A percentile compares a stretch with the other conserved stretches of the same genome.
Conservation (phyloP, 2,329 filamentous ascomycete genomes). For the Pseudocercospora pini-densiflorae region DNA sequence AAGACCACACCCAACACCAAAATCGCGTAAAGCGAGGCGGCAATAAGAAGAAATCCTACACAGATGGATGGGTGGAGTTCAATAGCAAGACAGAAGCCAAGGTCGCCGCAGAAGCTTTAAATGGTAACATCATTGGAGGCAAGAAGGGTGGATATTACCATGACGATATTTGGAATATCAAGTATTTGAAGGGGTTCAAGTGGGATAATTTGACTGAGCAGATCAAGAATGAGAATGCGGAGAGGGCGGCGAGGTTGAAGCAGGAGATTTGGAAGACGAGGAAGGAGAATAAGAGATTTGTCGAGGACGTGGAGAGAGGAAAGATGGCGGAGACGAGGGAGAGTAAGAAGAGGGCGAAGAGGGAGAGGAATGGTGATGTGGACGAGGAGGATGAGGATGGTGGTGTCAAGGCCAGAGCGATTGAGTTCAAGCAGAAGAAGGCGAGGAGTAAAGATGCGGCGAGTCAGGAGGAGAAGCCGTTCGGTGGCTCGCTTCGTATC, state of each 20-base stretch:
- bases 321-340: constrained; percentile 78
- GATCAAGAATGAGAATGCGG: constrained; percentile 80
- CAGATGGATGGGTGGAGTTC: constrained; percentile 88
- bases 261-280: constrained; percentile 77
- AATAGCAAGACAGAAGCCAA: constrained; percentile 76
- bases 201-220: constrained; percentile 75
- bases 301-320: constrained; percentile 76
- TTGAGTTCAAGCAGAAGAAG: constrained; percentile 22
- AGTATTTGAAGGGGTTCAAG: constrained; percentile 83
- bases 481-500: neutral
- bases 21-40: constrained; percentile 73
- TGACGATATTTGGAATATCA: constrained; percentile 84
- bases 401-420: neutral
- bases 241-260: constrained; percentile 73
- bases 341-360: constrained; percentile 60
- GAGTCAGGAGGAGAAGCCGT: constrained; percentile 4
- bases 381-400: constrained; percentile 21
- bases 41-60: constrained; percentile 82
- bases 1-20: constrained; percentile 69
- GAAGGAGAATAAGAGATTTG: constrained; percentile 80
- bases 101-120: constrained; percentile 74
- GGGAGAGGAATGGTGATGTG: constrained; percentile 42
- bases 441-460: constrained; percentile 3
- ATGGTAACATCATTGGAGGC: constrained; percentile 77
- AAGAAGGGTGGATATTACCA: constrained; percentile 84